Percentiles rank a stretch among this genome's conserved stretches.
Evolutionary conservation across 1,139 yeast genomes (phyloP).

Genomic region (Kodamaea arcana): DNA sequence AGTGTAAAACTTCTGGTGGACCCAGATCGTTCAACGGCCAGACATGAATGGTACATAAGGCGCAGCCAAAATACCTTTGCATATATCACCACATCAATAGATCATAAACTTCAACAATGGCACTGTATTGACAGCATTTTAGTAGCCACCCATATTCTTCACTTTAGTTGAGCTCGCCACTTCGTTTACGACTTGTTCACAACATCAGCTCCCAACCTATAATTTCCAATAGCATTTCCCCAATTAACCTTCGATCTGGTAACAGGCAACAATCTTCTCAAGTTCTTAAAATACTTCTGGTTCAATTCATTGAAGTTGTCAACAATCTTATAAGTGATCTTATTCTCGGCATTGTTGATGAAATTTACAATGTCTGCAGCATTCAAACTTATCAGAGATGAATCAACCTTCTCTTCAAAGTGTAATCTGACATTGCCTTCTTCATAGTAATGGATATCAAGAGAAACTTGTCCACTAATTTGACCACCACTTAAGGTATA

Average conservation of each 20-base stretch:
- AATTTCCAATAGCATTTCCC: constrained; percentile 91
- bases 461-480: constrained; percentile 51
- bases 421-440: constrained; percentile 90
- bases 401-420: constrained; percentile 40
- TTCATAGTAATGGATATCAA: constrained; percentile 89
- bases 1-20: too few species aligned
- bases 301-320: constrained; percentile 68
- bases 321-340: constrained; percentile 57
- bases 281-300: constrained; percentile 73
- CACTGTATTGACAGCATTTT: too few species aligned
- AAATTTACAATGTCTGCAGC: constrained; percentile 40
- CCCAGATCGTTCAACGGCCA: too few species aligned
- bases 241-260: constrained; percentile 90
- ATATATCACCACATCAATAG: too few species aligned
- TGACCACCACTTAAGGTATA: constrained; percentile 42
- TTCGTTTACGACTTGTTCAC: constrained; percentile 30
- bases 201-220: constrained; percentile 83
- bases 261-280: constrained; percentile 88
- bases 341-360: constrained; percentile 58
- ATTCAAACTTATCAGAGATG: constrained; percentile 7
- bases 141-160: too few species aligned
- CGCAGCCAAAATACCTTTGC: too few species aligned
- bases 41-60: too few species aligned
- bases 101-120: too few species aligned
- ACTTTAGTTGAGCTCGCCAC: too few species aligned